Percentiles rank a stretch among this genome's conserved stretches.
Conservation (phyloP, 2,329 filamentous ascomycete genomes). For the Alternaria viburni region DNA sequence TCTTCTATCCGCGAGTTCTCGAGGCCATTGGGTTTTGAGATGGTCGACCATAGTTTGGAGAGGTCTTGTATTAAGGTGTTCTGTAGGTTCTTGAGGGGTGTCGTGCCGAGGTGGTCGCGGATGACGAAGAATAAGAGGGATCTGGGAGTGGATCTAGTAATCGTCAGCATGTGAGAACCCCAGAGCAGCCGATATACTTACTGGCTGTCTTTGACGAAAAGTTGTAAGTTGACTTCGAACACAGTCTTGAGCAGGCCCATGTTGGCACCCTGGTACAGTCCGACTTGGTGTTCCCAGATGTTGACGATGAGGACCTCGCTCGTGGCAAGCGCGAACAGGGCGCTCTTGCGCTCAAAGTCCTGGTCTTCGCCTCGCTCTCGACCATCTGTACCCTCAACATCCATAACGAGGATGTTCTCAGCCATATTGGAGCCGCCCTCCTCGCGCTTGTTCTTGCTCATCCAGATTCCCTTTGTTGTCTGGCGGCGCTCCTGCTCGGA, state of each 20-base stretch:
- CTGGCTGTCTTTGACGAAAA: slow-evolving; percentile 96
- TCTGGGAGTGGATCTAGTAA: slow-evolving; percentile 75
- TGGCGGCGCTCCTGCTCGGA: slow-evolving; percentile 91
- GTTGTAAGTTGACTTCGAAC: slow-evolving; percentile 96
- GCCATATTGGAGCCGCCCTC: slow-evolving; percentile 71
- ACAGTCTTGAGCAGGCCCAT: slow-evolving; percentile 99
- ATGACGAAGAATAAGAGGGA: slow-evolving; percentile 99
- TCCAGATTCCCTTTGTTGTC: slow-evolving; percentile 99
- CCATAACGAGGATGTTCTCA: slow-evolving; percentile 98
- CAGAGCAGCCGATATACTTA: slow-evolving; percentile 55
- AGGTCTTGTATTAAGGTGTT: slow-evolving; percentile 91
- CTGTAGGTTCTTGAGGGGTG: slow-evolving; percentile 86
- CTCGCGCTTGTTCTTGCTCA: slow-evolving; percentile 89
- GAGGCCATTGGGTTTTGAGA: slow-evolving; percentile 88
- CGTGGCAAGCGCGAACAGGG: slow-evolving; percentile 93
- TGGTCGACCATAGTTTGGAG: slow-evolving; percentile 86
- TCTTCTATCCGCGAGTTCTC: slow-evolving; percentile 91
- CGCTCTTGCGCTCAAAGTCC: slow-evolving; percentile 98
- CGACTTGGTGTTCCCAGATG: slow-evolving; percentile 99
- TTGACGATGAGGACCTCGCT: slow-evolving; percentile 98
- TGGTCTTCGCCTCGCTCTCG: slow-evolving; percentile 96
- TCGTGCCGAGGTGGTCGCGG: slow-evolving; percentile 92
- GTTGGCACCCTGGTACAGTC: slow-evolving; percentile 96
- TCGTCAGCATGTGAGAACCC: slow-evolving; percentile 23
- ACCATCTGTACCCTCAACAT: slow-evolving; percentile 97